Conservation (phyloP, 2,329 filamentous ascomycete genomes). For the Ceratocystis variospora region DNA sequence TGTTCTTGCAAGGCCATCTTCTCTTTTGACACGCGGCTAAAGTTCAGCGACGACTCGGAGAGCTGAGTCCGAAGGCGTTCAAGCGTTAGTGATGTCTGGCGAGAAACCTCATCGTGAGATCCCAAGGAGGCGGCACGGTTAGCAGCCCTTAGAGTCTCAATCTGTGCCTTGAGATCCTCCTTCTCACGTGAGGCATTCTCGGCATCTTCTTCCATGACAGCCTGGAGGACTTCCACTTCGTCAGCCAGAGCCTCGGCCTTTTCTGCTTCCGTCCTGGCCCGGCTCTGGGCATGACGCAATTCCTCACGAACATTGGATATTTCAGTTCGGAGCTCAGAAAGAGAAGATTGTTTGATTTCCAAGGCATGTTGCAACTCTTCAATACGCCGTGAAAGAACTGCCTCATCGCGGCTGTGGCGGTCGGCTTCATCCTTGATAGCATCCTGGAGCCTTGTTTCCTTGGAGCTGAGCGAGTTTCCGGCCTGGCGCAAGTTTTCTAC, state of each 20-base stretch:
- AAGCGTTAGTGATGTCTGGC: slow-evolving; percentile 24
- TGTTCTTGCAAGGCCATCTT: slow-evolving; percentile 51
- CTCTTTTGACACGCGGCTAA: slow-evolving; percentile 44
- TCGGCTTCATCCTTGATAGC: slow-evolving; percentile 57
- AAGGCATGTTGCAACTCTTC: slow-evolving; percentile 60
- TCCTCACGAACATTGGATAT: slow-evolving; percentile 54
- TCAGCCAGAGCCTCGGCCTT: slow-evolving; percentile 58
- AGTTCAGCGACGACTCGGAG: slow-evolving; percentile 43
- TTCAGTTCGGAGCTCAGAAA: slow-evolving; percentile 53
- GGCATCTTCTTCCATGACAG: slow-evolving; percentile 49
- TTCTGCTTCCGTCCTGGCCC: slow-evolving; percentile 47
- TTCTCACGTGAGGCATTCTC: slow-evolving; percentile 36
- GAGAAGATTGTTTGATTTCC: slow-evolving; percentile 47
- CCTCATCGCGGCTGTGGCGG: slow-evolving; percentile 59
- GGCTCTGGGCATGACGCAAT: slow-evolving; percentile 51
- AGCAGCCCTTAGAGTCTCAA: slow-evolving; percentile 22
- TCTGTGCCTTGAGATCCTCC: slow-evolving; percentile 23
- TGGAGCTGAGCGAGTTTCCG: slow-evolving; percentile 52
- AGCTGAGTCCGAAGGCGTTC: slow-evolving; percentile 42
- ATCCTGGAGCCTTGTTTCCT: slow-evolving; percentile 53
- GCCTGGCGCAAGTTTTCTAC: slow-evolving; percentile 56
- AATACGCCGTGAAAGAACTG: slow-evolving; percentile 56
- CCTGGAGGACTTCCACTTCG: slow-evolving; percentile 60
- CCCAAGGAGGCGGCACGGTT: slow-evolving; percentile 22
- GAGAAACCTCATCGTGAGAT: slow-evolving; percentile 21